These are phyloP conservation scores for Emergomyces africanus DNA, from an alignment of 2,329 filamentous ascomycete species.

Conservation along the genomic window DNA sequence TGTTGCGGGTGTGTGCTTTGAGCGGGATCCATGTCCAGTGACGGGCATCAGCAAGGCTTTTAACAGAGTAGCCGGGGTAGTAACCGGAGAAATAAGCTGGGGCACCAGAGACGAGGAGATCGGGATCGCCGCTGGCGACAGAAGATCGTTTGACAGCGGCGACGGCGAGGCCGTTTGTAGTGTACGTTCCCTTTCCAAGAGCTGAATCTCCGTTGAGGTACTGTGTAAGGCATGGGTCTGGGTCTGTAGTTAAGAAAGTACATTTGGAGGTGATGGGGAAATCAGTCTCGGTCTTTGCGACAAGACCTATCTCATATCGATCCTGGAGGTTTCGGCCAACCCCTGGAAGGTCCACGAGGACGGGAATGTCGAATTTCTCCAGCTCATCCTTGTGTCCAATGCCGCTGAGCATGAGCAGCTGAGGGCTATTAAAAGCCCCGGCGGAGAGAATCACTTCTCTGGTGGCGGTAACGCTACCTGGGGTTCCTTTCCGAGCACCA, in stretches of 20 bases:
- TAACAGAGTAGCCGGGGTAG: conserved; percentile 40
- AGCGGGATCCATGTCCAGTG: conserved; percentile 40
- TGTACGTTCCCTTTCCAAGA: conserved; percentile 25
- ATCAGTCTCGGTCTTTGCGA: conserved; percentile 30
- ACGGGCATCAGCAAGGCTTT: conserved; percentile 25
- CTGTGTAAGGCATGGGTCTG: conserved; percentile 31
- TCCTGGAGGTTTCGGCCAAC: conserved; percentile 52
- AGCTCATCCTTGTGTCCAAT: conserved; percentile 45
- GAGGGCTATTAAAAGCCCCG: conserved; percentile 50
- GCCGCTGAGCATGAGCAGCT: conserved; percentile 49
- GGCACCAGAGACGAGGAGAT: conserved; percentile 43
- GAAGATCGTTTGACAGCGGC: conserved; percentile 30
- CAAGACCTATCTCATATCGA: conserved; percentile 44
- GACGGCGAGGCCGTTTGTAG: conserved; percentile 41
- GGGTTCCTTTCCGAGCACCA: conserved; percentile 16
- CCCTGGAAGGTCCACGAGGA: conserved; percentile 43
- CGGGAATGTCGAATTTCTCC: conserved; percentile 36
- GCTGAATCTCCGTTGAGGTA: conserved; percentile 23
- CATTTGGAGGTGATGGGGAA: conserved; percentile 22
- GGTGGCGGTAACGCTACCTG: conserved; percentile 28
- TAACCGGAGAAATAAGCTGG: conserved; percentile 44
- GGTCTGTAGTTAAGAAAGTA: conserved; percentile 16
- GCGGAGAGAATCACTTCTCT: conserved; percentile 33
- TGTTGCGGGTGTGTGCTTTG: conserved; percentile 52
- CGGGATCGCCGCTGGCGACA: conserved; percentile 34